Percentiles rank a stretch among this genome's conserved stretches.
Conservation (phyloP, 2,329 filamentous ascomycete species). For the Plectosphaerella cucumerina region DNA sequence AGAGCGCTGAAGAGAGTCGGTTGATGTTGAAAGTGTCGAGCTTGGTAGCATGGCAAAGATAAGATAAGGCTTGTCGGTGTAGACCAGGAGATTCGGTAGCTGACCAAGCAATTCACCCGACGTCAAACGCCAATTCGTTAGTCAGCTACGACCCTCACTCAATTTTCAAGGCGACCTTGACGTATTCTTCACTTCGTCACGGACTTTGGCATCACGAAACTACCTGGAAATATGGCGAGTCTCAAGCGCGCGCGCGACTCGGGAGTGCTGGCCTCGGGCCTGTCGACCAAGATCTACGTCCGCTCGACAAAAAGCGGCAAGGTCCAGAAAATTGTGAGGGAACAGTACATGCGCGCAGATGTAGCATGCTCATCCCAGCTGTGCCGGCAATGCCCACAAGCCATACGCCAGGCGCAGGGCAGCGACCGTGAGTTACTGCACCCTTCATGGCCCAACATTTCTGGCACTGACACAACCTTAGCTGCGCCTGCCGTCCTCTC, state of each 20-base stretch:
- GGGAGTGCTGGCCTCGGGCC: conserved; percentile 60
- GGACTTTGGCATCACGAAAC: not conserved
- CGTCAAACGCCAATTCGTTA: not conserved
- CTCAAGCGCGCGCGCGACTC: conserved; percentile 54
- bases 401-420: conserved; percentile 37
- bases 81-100: too few relatives aligned
- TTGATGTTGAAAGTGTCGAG: too few relatives aligned
- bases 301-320: conserved; percentile 93
- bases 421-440: conserved; percentile 57
- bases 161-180: not conserved
- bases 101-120: not conserved
- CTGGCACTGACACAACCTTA: conserved; percentile 26
- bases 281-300: conserved; percentile 94
- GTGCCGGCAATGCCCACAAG: conserved; percentile 70
- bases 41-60: too few relatives aligned
- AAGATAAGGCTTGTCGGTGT: not conserved
- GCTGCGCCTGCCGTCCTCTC: conserved; percentile 83
- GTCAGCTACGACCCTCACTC: conserved; percentile 1
- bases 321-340: conserved; percentile 97
- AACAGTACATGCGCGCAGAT: conserved; percentile 92
- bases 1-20: too few relatives aligned
- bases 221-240: conserved; percentile 51
- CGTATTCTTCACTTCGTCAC: too few relatives aligned
- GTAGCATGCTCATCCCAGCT: conserved; percentile 95
- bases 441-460: too few relatives aligned